phyloP scores from a whole-genome alignment of 1,284 basidiomycete species.

The Schizophyllum commune region DNA sequence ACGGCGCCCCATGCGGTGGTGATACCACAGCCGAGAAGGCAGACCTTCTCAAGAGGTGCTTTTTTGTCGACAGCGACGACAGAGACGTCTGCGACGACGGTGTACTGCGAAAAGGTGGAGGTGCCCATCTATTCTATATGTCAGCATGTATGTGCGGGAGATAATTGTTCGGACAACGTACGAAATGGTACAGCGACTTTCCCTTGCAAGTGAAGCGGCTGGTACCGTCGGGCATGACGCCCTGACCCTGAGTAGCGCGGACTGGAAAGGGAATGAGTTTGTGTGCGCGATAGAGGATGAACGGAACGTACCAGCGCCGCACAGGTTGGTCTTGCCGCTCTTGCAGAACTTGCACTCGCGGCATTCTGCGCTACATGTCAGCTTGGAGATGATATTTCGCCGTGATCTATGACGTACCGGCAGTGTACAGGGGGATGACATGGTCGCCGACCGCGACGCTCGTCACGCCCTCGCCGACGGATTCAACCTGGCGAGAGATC shows the following conservation, averaged over 20 bases:
- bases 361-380: slow-evolving; percentile 57
- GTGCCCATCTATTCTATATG: slow-evolving; percentile 77
- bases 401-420: slow-evolving; percentile 41
- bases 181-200: slow-evolving; percentile 86
- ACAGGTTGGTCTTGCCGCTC: slow-evolving; percentile 97
- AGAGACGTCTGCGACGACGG: slow-evolving; percentile 95
- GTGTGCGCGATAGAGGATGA: not conserved
- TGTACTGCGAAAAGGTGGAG: slow-evolving; percentile 98
- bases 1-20: slow-evolving; percentile 96
- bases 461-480: slow-evolving; percentile 88
- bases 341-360: slow-evolving; percentile 97
- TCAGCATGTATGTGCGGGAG: slow-evolving; percentile 3
- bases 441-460: slow-evolving; percentile 80
- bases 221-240: slow-evolving; percentile 93
- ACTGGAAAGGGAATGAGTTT: slow-evolving; percentile 36
- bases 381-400: not conserved
- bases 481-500: slow-evolving; percentile 67
- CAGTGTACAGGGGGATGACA: slow-evolving; percentile 92
- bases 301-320: slow-evolving; percentile 62
- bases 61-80: slow-evolving; percentile 85
- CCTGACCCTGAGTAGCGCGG: slow-evolving; percentile 91
- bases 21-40: slow-evolving; percentile 92
- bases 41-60: slow-evolving; percentile 91
- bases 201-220: slow-evolving; percentile 89
- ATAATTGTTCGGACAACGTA: slow-evolving; percentile 31